Evolutionary conservation across 2,329 filamentous ascomycete genomes (phyloP).

Genomic region (Colletotrichum cereale): DNA sequence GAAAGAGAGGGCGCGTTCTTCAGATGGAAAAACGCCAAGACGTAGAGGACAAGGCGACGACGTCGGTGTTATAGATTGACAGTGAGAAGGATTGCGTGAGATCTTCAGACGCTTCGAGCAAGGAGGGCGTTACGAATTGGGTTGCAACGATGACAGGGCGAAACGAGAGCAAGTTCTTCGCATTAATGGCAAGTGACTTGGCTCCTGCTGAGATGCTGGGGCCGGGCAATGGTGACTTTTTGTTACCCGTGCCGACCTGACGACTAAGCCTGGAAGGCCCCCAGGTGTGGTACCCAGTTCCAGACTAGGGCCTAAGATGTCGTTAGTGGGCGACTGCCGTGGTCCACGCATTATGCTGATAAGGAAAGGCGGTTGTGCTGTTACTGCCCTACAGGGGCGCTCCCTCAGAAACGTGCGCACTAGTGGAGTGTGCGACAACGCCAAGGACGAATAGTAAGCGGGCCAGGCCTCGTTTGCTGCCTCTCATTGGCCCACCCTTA

Average conservation of each 20-base stretch:
- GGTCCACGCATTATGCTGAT: neutral
- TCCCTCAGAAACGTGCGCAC: slow-evolving; percentile 18
- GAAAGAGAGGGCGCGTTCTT: slow-evolving; percentile 1
- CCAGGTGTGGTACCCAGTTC: slow-evolving; percentile 1
- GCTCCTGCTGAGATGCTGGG: slow-evolving; percentile 33
- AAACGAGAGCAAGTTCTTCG: slow-evolving; percentile 37
- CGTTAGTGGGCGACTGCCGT: slow-evolving; percentile 7
- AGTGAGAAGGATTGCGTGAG: slow-evolving; percentile 41
- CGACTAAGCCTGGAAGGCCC: slow-evolving; percentile 19
- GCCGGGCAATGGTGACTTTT: slow-evolving; percentile 33
- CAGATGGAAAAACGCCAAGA: slow-evolving; percentile 1
- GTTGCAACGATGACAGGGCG: slow-evolving; percentile 26
- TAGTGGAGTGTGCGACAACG: slow-evolving; percentile 27
- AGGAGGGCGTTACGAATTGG: slow-evolving; percentile 27
- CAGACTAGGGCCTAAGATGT: slow-evolving; percentile 5
- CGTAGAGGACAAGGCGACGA: slow-evolving; percentile 9
- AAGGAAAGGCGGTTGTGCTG: slow-evolving; percentile 9
- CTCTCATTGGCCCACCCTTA: slow-evolving; percentile 3
- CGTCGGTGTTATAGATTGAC: slow-evolving; percentile 32
- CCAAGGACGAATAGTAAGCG: slow-evolving; percentile 28
- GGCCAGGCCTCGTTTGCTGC: neutral
- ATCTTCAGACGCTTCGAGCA: slow-evolving; percentile 41
- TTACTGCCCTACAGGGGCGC: slow-evolving; percentile 14
- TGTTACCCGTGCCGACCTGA: slow-evolving; percentile 11
- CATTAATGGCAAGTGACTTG: slow-evolving; percentile 36